Base-by-base conservation (phyloP, 306 rosid genomes). In the Cucumis hystrix region DNA sequence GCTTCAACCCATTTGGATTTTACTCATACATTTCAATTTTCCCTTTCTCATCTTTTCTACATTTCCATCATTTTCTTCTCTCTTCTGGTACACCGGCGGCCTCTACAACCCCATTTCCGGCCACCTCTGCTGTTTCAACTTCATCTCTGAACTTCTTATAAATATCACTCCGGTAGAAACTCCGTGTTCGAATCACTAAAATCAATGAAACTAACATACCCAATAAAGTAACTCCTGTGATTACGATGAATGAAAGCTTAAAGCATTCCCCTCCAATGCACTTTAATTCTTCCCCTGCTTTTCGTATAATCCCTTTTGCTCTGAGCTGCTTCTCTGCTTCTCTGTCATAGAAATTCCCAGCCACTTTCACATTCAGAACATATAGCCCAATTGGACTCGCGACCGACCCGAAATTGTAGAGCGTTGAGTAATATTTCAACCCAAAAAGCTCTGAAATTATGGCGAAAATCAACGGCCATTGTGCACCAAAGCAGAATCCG, bases 71-170 rank as follows among this genome's bases (percentile, higher is more conserved):
- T 7, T 25, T 25, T 16, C 61, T 72, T 6, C 5, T 21, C 57
- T 51, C 76, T 33, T 45, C 58, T 13, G n/a, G 1, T 11, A 4
- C n/a, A 14, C 45, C 23, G 76, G 76, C 45, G 1, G 61, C 9
- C 8, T 4, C 60, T 8, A 49, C n/a, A 1, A 8, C 51, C 0
- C 57, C 57, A 20, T 76, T 39, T 39, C 79, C 70, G 59, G 16
- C 79, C 51, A 74, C 6, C 79, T 59, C 49, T 66, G 4, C 1
- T 23, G 25, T 11, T 49, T 49, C 61, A 39, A 20, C 65, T 67
- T 83, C 87, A 2, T 86, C 85, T 66, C 81, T 78, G 13, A 86
- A 88, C 73, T 74, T 88, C 85, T 86, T 63, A 55, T 86, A 88
- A 40, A 88, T 82, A 25, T 84, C 89, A 69, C 84, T 58, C 80